phyloP scores from a whole-genome alignment of 2,329 filamentous ascomycete genomes.

The Ceratocystis cubensis region DNA sequence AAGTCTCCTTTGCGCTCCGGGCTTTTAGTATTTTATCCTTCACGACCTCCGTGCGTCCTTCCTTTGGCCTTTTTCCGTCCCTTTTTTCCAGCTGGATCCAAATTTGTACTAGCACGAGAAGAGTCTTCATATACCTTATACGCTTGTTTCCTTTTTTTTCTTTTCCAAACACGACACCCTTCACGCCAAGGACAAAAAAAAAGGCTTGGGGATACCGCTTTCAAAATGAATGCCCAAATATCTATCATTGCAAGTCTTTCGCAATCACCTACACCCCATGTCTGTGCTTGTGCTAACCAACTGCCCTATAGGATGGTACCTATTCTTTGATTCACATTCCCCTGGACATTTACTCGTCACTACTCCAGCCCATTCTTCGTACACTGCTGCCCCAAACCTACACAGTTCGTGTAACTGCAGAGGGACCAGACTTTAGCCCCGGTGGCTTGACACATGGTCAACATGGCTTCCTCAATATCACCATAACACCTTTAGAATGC shows the following conservation, averaged over 20 bases:
- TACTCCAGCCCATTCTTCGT: conserved; percentile 77
- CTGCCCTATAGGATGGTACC: conserved; percentile 56
- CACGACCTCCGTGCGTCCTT: conserved; percentile 2
- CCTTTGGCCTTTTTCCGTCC: background rate
- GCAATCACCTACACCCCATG: background rate
- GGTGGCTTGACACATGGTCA: conserved; percentile 29
- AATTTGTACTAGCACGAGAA: background rate
- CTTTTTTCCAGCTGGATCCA: conserved; percentile 21
- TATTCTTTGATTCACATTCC: conserved; percentile 87
- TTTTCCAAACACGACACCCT: background rate
- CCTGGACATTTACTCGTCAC: conserved; percentile 59
- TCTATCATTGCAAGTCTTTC: conserved; percentile 41
- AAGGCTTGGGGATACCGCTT: too few species aligned
- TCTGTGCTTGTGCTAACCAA: background rate
- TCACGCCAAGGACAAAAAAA: background rate
- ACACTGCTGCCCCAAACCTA: conserved; percentile 59
- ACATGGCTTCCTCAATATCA: conserved; percentile 85
- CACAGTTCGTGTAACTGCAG: conserved; percentile 29
- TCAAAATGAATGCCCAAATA: conserved; percentile 43
- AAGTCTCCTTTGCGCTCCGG: background rate
- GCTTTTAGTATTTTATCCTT: conserved; percentile 2
- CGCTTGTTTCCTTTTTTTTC: background rate
- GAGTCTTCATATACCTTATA: background rate
- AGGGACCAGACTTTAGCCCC: conserved; percentile 23
- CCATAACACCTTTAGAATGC: conserved; percentile 82